Evolutionary conservation across 345 rosid genomes (phyloP), one percentile per base, ranked within the genome.

Genomic region (Mercurialis annua): DNA sequence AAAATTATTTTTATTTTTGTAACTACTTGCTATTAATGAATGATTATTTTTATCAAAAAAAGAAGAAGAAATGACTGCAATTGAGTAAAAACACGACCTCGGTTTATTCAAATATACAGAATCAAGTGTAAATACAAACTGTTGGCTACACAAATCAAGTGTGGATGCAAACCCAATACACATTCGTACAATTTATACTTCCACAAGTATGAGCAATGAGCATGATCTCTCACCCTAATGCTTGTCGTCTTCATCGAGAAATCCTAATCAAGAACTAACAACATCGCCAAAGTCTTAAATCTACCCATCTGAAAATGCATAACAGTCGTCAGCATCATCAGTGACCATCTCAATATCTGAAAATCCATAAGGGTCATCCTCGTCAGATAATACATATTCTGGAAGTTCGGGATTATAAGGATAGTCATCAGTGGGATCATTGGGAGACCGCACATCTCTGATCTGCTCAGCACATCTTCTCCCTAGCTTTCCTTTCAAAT

Each of bases 351-450:
- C 84, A 9, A 79, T 65, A 64, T 85, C 85, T 1, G 80, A 82
- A 71, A 71, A 65, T 46, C 80, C 80, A 44, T 52, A 71, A 1
- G 66, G 78, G 44, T 79, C 66, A 34, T 72, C 88, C 16, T 76
- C 84, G 26, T 46, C 76, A 1, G 66, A 71, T 51, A 80, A 70
- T 23, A 46, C 54, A 21, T 48, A 20, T 10, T 78, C 74, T 1
- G 34, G 14, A 58, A 60, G 5, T 26, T 62, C 68, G 0, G 79
- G 29, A 71, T 57, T 53, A 31, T 31, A 88, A 42, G 80, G 86
- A 61, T 77, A 83, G 64, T 75, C 91, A 64, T 47, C 60, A 10
- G 81, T 72, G 1, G 86, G 58, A 69, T 91, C 91, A 64, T 57
- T 0, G 16, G 97, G 97, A 16, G 36, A 53, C 49, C 78, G 75